Evolutionary conservation across 2,329 filamentous ascomycete species (phyloP).

Genomic region (Colletotrichum sp.): DNA sequence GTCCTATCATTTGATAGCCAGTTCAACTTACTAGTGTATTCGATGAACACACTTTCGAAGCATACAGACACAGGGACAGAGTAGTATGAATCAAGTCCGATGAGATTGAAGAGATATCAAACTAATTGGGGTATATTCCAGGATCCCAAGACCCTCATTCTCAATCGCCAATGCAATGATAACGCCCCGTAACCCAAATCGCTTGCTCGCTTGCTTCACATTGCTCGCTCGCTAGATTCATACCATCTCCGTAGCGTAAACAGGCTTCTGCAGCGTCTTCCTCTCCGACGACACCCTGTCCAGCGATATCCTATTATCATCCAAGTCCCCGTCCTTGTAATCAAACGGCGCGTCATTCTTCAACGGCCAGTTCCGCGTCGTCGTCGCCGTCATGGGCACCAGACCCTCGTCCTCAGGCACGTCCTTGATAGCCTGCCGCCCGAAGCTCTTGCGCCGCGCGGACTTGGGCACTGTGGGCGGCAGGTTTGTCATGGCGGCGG

Average conservation of each 20-base stretch:
- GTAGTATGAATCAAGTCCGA: not conserved
- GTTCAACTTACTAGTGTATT: too few species aligned
- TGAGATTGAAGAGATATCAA: not conserved
- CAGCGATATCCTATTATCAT: not conserved
- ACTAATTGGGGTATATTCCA: not conserved
- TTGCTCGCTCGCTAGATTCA: not conserved
- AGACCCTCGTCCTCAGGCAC: not conserved
- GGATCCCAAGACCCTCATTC: not conserved
- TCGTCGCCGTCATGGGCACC: not conserved
- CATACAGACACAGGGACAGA: not conserved
- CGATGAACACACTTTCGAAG: not conserved
- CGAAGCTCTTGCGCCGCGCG: not conserved
- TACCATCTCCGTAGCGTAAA: slow-evolving; percentile 11
- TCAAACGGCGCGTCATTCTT: not conserved
- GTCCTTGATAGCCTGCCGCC: not conserved
- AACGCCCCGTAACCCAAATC: not conserved
- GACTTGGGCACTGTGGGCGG: not conserved
- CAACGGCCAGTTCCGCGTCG: not conserved
- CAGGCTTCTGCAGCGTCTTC: not conserved
- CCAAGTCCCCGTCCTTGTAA: not conserved
- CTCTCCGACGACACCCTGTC: not conserved
- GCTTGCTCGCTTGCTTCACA: not conserved
- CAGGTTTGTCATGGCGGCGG: not conserved
- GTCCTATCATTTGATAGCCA: too few species aligned
- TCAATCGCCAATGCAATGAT: not conserved